These are phyloP conservation scores for Anthracocystis walkeri DNA, from an alignment of 1,284 basidiomycete genomes.

Conservation along the genomic window DNA sequence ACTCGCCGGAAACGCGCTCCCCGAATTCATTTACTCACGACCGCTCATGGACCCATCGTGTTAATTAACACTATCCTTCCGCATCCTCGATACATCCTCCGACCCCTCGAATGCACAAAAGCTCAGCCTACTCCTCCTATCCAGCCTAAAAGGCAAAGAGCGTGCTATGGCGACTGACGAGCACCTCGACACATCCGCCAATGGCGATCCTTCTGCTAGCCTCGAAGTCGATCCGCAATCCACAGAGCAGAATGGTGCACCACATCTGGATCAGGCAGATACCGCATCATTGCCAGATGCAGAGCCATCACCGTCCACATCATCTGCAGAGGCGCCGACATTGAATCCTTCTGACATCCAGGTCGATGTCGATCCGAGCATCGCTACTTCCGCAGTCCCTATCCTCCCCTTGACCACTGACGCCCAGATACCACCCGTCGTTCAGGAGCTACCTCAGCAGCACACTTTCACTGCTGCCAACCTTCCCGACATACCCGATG, in stretches of 20 bases:
- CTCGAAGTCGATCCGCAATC: slow-evolving; percentile 13
- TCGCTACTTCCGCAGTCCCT: slow-evolving; percentile 13
- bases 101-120: slow-evolving; percentile 13
- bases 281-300: slow-evolving; percentile 4
- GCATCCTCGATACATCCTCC: slow-evolving; percentile 10
- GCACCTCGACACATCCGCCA: slow-evolving; percentile 12
- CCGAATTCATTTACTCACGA: not conserved
- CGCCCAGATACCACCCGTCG: slow-evolving; percentile 6
- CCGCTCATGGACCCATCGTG: slow-evolving; percentile 20
- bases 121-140: slow-evolving; percentile 1
- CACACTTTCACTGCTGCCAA: slow-evolving; percentile 24
- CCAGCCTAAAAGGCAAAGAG: slow-evolving; percentile 22
- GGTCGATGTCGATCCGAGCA: slow-evolving; percentile 2
- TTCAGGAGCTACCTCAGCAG: slow-evolving; percentile 15
- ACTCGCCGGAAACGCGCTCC: not conserved
- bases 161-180: slow-evolving; percentile 41
- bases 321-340: not conserved
- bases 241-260: slow-evolving; percentile 17
- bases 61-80: slow-evolving; percentile 12
- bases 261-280: not conserved
- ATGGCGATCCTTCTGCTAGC: slow-evolving; percentile 8
- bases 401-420: slow-evolving; percentile 11
- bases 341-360: not conserved
- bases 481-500: slow-evolving; percentile 46
- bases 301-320: not conserved